Evolutionary conservation across 345 rosid species (phyloP), one percentile per base, ranked within the genome.

Genomic region (Pistacia atlantica): DNA sequence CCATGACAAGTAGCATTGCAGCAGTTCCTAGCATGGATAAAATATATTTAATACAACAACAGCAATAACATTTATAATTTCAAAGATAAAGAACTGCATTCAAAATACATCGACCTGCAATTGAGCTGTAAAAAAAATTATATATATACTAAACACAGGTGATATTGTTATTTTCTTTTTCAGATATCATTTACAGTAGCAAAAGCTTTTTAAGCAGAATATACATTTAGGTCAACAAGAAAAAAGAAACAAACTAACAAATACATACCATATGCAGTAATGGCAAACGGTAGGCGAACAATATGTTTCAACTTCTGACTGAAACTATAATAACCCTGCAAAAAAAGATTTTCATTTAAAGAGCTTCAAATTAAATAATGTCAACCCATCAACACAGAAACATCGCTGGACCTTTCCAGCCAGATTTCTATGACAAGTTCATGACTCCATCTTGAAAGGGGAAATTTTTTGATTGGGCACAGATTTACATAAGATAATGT

Each of bases 251-350:
- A 63, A 37, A 73, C 8, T 38, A 79, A 20, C 13, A 61, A 42
- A 22, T 25, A 63, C 76, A 74, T 82, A 93, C 98, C 98, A 81
- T 95, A 95, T 28, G 97, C 90, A 75, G 93, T 84, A 60, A 93
- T 85, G 64, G 98, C 95, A 83, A 95, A 95, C 46, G 97, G 95
- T 42, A 93, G 85, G 60, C 97, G 95, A 75, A 92, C 98, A 77
- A 95, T 79, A 81, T 95, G 95, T 93, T 95, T 95, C 88, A 95
- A 82, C 86, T 95, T 95, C 88, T 93, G 95, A 83, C 98, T 95
- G 89, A 93, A 94, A 88, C 95, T 93, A 81, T 95, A 95, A 79
- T 95, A 95, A 70, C 98, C 98, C 97, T 95, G 75, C 75, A 83
- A 74, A 42, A 74, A 69, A 79, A 74, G 69, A 80, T 35, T 18